Base-by-base conservation (phyloP, 2,329 filamentous ascomycete genomes). In the Plenodomus lindquistii region DNA sequence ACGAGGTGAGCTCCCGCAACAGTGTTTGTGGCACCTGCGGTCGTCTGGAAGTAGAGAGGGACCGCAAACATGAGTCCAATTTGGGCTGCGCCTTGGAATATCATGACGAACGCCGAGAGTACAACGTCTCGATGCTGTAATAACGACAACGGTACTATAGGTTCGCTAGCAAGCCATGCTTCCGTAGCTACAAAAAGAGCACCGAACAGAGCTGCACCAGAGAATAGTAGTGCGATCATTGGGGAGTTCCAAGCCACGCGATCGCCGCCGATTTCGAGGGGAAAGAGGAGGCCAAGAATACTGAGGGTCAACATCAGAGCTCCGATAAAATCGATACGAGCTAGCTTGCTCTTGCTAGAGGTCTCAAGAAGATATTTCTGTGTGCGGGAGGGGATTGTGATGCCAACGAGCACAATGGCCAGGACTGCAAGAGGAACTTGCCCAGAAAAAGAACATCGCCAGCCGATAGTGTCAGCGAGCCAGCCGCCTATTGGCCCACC, bases 31-130 rank as follows among this genome's bases (percentile, higher is more conserved):
- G 78, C 79, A 0, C 76, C 73, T 4, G 79, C 73, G 0, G 85
- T 85, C 1, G 86, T 80, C 48, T 87, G 83, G 54, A 89, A 90
- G 69, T 89, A 89, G 0, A 89, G 69, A 0, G 87, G 87, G 0
- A 89, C 79, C 0, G 80, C 79, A 44, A 84, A 85, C 81, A 88
- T 85, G 63, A 85, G 75, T 70, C 78, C 80, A 8, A 84, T 67
- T 59, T 89, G 87, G 0, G 84, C 81, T 1, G 78, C 76, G 0
- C 75, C 71, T 52, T 87, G 85, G 0, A 81, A 70, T 2, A 74
- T 71, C 18, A 77, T 74, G 31, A 85, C 79, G 0, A 80, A 48
- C 48, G 82, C 83, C 0, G 80, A 78, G 1, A 79, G 73, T 3
- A 84, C 70, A 0, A 84, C 78, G 42, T 83, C 80, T 37, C 77